Base-by-base conservation (phyloP, 768 basidiomycete species). In the Nidula microcarpa region DNA sequence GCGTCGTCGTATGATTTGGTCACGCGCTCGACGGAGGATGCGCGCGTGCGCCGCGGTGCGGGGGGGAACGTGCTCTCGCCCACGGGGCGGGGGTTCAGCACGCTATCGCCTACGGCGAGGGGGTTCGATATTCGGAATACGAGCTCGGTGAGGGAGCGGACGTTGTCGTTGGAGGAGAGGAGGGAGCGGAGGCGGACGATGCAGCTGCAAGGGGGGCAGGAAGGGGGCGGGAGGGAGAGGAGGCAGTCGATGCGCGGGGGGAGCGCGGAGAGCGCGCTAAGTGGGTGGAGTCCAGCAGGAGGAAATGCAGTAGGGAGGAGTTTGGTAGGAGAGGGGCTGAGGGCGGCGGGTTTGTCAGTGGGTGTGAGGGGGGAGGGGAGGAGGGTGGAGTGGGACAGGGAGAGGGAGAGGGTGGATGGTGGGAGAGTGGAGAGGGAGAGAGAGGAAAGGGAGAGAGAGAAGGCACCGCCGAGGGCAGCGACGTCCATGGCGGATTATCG, bases 241-340 rank as follows among this genome's bases (percentile, higher is more conserved):
- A 69, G 78, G 43, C 88, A 88, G 62, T 74, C 74, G 33, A 64
- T 78, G 13, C 73, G 89, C 35, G 79, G 78, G 0, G 89, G 89
- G 4, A 89, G 86, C 62, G 85, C 82, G 2, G 90, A 91, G 68
- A 87, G 80, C 62, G 74, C 82, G 6, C 63, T 87, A 30, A 68
- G 66, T 14, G 58, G 64, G 6, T 70, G 69, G 30, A 76, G 67
- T 55, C 65, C 64, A 36, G 71, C 68, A 11, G 65, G 56, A 13
- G 76, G 81, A 9, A 68, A 86, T 41, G 71, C 68, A 9, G 65
- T 55, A 11, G 76, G 81, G 9, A 68, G 87, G 53, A 84, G 78
- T 58, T 65, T 91, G 11, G 65, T 88, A 7, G 81, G 86, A 3
- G 87, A 90, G 65, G 83, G 82, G 13, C 62, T 91, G 53, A 76